Percentiles rank a stretch among this genome's conserved stretches.
phyloP scores from a whole-genome alignment of 371 early-diverging fungal species.

The Mucor lusitanicus region DNA sequence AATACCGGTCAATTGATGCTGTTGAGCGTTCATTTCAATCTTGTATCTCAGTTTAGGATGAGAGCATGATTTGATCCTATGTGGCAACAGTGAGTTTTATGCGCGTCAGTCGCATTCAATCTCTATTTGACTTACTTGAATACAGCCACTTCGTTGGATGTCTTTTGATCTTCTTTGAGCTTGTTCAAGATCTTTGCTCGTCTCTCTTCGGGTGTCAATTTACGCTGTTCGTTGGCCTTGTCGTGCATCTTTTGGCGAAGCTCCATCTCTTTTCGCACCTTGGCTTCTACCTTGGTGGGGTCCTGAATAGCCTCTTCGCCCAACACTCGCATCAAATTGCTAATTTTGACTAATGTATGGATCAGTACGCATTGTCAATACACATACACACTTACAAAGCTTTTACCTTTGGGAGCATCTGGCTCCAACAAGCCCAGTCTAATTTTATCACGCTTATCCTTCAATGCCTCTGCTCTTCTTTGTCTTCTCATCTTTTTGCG shows the following conservation, averaged over 20 bases:
- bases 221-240: conserved; percentile 78
- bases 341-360: conserved; percentile 65
- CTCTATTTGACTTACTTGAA: conserved; percentile 65
- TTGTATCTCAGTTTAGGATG: conserved; percentile 85
- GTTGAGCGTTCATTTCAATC: conserved; percentile 87
- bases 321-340: conserved; percentile 93
- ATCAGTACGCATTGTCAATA: neutral
- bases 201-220: conserved; percentile 86
- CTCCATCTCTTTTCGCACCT: conserved; percentile 84
- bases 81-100: neutral
- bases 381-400: neutral
- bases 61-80: conserved; percentile 73
- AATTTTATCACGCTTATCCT: conserved; percentile 94
- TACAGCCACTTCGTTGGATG: conserved; percentile 69
- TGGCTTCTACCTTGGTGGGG: conserved; percentile 91
- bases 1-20: conserved; percentile 81
- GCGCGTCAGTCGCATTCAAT: neutral
- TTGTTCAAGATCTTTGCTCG: conserved; percentile 77
- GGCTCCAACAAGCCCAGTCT: conserved; percentile 92
- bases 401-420: conserved; percentile 80
- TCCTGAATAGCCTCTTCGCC: conserved; percentile 91
- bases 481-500: conserved; percentile 92
- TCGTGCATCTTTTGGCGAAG: conserved; percentile 82
- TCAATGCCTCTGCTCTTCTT: conserved; percentile 79
- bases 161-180: conserved; percentile 69